Conservation (phyloP, 2,329 filamentous ascomycete genomes). For the Xylaria sp. region DNA sequence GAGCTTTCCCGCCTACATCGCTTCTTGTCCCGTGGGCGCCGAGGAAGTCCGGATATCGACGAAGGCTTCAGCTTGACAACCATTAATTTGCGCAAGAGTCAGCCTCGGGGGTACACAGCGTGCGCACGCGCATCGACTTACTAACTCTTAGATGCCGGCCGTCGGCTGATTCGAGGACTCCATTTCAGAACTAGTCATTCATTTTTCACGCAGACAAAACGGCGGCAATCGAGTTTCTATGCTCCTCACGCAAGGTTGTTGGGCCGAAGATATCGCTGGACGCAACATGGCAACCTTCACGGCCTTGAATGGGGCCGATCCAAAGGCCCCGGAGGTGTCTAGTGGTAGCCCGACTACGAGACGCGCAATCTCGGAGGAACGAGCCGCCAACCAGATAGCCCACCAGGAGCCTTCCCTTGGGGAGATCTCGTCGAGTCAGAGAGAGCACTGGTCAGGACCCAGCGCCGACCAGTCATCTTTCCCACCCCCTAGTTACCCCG, state of each 20-base stretch:
- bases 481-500: constrained; percentile 44
- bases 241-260: constrained; percentile 29
- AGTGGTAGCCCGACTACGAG: constrained; percentile 31
- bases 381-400: constrained; percentile 22
- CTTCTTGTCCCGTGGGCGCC: not conserved
- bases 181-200: constrained; percentile 1
- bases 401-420: constrained; percentile 32
- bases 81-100: not conserved
- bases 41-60: constrained; percentile 2
- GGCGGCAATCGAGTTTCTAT: constrained; percentile 27
- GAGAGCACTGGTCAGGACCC: constrained; percentile 47
- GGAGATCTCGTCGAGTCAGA: constrained; percentile 34
- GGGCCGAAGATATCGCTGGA: constrained; percentile 34
- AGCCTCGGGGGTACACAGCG: not conserved
- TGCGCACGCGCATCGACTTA: constrained; percentile 5
- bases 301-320: constrained; percentile 38
- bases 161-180: constrained; percentile 3
- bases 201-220: not conserved
- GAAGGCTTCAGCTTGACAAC: constrained; percentile 4
- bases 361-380: constrained; percentile 34
- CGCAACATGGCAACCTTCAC: constrained; percentile 39
- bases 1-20: constrained; percentile 1
- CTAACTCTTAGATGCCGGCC: constrained; percentile 9
- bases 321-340: constrained; percentile 29
- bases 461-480: constrained; percentile 47